Conservation (phyloP, 805 yeast species). For the Naumovozyma dairenensis region DNA sequence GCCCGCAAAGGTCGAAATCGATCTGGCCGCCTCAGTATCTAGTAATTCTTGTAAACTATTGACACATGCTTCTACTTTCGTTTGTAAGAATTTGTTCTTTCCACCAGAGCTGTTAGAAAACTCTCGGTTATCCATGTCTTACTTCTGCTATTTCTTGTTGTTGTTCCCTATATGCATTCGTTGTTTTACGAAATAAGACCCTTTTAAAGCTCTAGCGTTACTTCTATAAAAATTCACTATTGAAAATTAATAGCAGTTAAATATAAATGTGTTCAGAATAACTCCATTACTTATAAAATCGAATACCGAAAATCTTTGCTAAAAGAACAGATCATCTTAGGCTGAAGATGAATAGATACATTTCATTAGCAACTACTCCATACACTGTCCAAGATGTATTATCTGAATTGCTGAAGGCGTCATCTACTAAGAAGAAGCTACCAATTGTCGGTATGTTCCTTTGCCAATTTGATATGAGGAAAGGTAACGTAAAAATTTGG, state of each 20-base stretch:
- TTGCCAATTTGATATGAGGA: constrained; percentile 26
- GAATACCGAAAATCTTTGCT: background rate
- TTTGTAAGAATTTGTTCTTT: constrained; percentile 21
- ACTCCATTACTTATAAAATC: background rate
- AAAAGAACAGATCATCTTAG: background rate
- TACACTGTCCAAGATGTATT: too few species aligned
- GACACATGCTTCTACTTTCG: constrained; percentile 16
- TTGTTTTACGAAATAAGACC: too few species aligned
- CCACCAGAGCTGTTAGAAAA: too few species aligned
- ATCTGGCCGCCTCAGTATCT: constrained; percentile 21
- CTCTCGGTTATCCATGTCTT: too few species aligned
- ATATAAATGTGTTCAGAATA: background rate
- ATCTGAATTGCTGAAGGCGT: too few species aligned
- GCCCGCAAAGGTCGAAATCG: constrained; percentile 19
- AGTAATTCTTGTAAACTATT: constrained; percentile 18
- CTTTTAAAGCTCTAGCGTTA: too few species aligned
- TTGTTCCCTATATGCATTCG: too few species aligned
- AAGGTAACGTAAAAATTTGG: constrained; percentile 26
- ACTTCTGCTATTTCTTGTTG: too few species aligned
- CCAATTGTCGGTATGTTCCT: constrained; percentile 17
- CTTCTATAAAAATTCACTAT: too few species aligned
- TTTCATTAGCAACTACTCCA: too few species aligned
- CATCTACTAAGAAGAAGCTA: background rate
- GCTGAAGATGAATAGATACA: background rate
- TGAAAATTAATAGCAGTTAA: too few species aligned